phyloP scores from a whole-genome alignment of 139 green algal species.

The Eudorina sp. region DNA sequence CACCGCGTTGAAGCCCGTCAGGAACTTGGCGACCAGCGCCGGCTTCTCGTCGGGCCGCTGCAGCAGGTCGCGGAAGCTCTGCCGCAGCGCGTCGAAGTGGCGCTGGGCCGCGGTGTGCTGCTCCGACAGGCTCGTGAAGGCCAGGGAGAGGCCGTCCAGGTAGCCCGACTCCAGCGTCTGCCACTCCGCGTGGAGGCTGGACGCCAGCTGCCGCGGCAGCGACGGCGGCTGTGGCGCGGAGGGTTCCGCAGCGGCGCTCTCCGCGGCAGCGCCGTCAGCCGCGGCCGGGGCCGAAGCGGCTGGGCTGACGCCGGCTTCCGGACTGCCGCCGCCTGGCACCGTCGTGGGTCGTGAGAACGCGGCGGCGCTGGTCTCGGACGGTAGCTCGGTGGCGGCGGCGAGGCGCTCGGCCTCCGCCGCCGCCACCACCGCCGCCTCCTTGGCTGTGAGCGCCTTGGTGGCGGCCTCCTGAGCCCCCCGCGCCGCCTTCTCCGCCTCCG shows the following conservation, averaged over 20 bases:
- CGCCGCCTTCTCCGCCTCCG: constrained; percentile 62
- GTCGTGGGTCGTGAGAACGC: constrained; percentile 20
- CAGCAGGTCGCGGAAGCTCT: constrained; percentile 58
- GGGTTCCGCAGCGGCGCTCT: background rate
- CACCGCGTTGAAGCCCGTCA: constrained; percentile 75
- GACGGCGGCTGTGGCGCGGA: background rate
- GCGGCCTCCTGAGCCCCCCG: constrained; percentile 56
- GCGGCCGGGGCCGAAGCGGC: background rate
- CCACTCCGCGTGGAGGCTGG: constrained; percentile 65
- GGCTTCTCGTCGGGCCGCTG: constrained; percentile 59
- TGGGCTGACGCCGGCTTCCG: background rate
- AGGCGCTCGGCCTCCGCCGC: constrained; percentile 65
- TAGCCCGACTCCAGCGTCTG: constrained; percentile 66
- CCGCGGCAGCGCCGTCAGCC: background rate
- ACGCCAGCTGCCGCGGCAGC: constrained; percentile 38
- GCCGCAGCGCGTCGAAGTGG: constrained; percentile 64
- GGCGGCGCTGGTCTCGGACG: constrained; percentile 46
- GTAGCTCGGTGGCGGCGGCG: constrained; percentile 46
- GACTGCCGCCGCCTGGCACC: background rate
- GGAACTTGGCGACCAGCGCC: constrained; percentile 66
- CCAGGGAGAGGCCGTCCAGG: constrained; percentile 61
- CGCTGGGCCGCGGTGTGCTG: constrained; percentile 58
- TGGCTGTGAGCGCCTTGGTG: constrained; percentile 62
- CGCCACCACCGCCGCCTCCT: constrained; percentile 63
- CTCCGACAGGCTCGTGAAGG: constrained; percentile 63